Evolutionary conservation across 208 protist genomes (phyloP).

Genomic region (Borovskyia barvae): DNA sequence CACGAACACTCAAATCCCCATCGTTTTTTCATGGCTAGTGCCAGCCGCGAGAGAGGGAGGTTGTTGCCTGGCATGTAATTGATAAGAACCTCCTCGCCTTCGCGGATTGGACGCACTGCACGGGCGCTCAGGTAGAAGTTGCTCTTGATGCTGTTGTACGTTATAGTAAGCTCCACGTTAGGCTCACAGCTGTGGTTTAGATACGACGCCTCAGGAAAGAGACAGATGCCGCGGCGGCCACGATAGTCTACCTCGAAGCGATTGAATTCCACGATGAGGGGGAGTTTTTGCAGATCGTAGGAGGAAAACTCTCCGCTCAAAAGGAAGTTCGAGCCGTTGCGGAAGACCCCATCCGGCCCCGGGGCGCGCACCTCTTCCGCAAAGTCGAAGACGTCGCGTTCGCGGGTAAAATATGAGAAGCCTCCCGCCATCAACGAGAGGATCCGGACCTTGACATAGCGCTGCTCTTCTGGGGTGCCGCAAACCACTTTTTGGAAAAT

Average conservation of each 20-base stretch:
- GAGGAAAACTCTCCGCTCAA: slow-evolving; percentile 77
- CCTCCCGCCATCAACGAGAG: slow-evolving; percentile 82
- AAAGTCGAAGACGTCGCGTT: slow-evolving; percentile 85
- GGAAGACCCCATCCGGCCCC: slow-evolving; percentile 47
- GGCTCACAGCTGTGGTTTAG: slow-evolving; percentile 87
- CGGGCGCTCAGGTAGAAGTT: slow-evolving; percentile 77
- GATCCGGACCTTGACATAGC: slow-evolving; percentile 74
- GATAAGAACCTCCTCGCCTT: slow-evolving; percentile 81
- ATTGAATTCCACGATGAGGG: slow-evolving; percentile 85
- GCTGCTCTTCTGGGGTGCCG: slow-evolving; percentile 49
- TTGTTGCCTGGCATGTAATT: slow-evolving; percentile 88
- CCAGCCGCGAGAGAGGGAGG: slow-evolving; percentile 64
- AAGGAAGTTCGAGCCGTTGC: slow-evolving; percentile 65
- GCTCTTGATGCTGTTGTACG: slow-evolving; percentile 73
- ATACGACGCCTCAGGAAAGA: slow-evolving; percentile 82
- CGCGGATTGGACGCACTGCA: slow-evolving; percentile 60
- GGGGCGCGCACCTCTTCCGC: slow-evolving; percentile 70
- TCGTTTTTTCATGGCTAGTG: slow-evolving; percentile 73
- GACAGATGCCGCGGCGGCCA: slow-evolving; percentile 67
- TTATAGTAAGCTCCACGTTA: slow-evolving; percentile 72
- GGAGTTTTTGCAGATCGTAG: slow-evolving; percentile 83
- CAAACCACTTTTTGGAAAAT: slow-evolving; percentile 71
- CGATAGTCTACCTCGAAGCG: slow-evolving; percentile 84
- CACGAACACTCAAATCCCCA: slow-evolving; percentile 89
- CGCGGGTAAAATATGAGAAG: slow-evolving; percentile 83